Base-by-base conservation (phyloP, 2,329 filamentous ascomycete genomes). In the Penicillium freii region DNA sequence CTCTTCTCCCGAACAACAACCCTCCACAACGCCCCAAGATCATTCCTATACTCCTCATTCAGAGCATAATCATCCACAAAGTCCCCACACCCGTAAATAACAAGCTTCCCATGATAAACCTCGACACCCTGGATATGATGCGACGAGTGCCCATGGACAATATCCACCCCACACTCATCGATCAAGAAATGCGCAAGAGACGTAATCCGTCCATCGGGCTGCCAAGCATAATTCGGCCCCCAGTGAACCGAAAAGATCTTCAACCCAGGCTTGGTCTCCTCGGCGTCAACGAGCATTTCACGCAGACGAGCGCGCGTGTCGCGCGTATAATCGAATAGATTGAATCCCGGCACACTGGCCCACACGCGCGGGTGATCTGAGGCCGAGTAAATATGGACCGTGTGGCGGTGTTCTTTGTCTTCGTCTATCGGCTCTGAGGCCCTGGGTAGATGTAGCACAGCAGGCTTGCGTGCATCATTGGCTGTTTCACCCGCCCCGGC, bases 41-140 rank as follows among this genome's bases (percentile, higher is more conserved):
- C 75, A 68, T 77, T 77, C 51, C 74, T 62, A 62, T 58, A 77
- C 39, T 66, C 61, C 25, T 48, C 51, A 52, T 68, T 62, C n/a
- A 76, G 17, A 4, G 69, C 70, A 67, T 77, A 77, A 62, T 77
- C 75, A 62, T 77, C 74, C n/a, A 77, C 71, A 60, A 77, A 77
- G 59, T 77, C 74, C 1, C 75, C 75, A 56, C 75, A 77, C 0
- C 75, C 75, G 42, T 77, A 77, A 2, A 77, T 71, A 45, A 77
- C 71, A 10, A 76, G 42, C 45, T 66, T 71, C 0, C 71, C 69
- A 1, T 65, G 66, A 55, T 75, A 75, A 23, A 65, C 60, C 60
- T 77, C 75, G 3, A 76, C 73, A 0, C 75, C 75, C 62, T 77
- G 75, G 3, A 76, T 56, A 63, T 77, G 75, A 64, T 77, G 75